A percentile compares a stretch with the other conserved stretches of the same genome.
These are phyloP conservation scores for Medicago ruthenica DNA, from an alignment of 306 rosid genomes.

Conservation along the genomic window DNA sequence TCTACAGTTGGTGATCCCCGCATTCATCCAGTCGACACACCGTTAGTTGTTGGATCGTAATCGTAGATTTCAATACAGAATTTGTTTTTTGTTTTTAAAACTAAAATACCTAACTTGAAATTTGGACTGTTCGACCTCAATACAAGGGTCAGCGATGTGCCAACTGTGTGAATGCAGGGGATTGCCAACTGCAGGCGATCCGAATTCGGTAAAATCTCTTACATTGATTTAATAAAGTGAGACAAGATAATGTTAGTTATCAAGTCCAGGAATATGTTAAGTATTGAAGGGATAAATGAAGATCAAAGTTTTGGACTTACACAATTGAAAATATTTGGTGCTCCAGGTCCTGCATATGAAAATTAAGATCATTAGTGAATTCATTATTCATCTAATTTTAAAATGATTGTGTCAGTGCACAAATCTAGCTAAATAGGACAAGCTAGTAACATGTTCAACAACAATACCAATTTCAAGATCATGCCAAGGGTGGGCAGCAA, in stretches of 20 bases:
- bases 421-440: not conserved
- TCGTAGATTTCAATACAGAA: too few species aligned
- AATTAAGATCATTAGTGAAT: slow-evolving; percentile 40
- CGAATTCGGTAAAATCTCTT: not conserved
- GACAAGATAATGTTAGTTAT: too few species aligned
- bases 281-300: not conserved
- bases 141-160: not conserved
- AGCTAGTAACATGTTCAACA: not conserved
- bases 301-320: slow-evolving; percentile 54
- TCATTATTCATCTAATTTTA: not conserved
- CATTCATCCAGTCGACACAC: too few species aligned
- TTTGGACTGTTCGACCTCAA: not conserved
- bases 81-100: not conserved
- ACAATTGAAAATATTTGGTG: slow-evolving; percentile 76
- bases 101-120: not conserved
- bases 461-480: slow-evolving; percentile 93
- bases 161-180: not conserved
- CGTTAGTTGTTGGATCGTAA: too few species aligned
- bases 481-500: slow-evolving; percentile 99
- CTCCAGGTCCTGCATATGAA: slow-evolving; percentile 75
- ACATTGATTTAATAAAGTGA: not conserved
- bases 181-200: not conserved
- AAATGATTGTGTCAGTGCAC: slow-evolving; percentile 12
- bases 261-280: not conserved
- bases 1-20: too few species aligned